These are phyloP conservation scores for Tylopilus vinaceipallidus DNA, from an alignment of 768 basidiomycete genomes.

Conservation along the genomic window DNA sequence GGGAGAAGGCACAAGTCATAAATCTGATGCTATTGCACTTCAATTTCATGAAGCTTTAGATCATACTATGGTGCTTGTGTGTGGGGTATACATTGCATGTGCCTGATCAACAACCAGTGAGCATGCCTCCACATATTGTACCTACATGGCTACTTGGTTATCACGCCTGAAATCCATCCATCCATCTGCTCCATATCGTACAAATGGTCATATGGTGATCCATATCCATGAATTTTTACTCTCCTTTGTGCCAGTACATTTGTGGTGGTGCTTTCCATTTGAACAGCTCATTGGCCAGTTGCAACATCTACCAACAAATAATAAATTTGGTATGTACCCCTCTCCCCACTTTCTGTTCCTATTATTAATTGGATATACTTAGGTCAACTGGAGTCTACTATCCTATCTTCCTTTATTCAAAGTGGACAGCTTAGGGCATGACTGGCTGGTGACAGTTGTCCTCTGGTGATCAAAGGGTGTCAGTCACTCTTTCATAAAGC, in stretches of 20 bases:
- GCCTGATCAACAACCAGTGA: neutral
- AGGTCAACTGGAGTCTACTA: neutral
- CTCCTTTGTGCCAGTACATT: neutral
- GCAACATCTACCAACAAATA: neutral
- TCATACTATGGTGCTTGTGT: constrained; percentile 2
- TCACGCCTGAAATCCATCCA: neutral
- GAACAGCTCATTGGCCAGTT: neutral
- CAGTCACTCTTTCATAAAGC: constrained; percentile 7
- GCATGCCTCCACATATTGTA: neutral
- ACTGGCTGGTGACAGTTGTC: neutral
- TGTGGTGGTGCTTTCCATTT: constrained; percentile 3
- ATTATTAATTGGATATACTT: no score
- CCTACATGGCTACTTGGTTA: neutral
- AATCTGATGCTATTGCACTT: neutral
- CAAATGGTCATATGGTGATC: neutral
- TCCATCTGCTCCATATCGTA: neutral
- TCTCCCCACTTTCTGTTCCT: neutral
- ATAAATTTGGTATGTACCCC: neutral
- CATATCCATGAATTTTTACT: neutral
- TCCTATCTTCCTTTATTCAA: neutral
- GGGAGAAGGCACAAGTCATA: neutral
- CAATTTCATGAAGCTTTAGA: neutral
- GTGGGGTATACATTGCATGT: neutral
- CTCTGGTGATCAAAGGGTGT: neutral
- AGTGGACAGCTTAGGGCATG: neutral